Evolutionary conservation across 345 rosid genomes (phyloP).

Genomic region (Hevea brasiliensis): DNA sequence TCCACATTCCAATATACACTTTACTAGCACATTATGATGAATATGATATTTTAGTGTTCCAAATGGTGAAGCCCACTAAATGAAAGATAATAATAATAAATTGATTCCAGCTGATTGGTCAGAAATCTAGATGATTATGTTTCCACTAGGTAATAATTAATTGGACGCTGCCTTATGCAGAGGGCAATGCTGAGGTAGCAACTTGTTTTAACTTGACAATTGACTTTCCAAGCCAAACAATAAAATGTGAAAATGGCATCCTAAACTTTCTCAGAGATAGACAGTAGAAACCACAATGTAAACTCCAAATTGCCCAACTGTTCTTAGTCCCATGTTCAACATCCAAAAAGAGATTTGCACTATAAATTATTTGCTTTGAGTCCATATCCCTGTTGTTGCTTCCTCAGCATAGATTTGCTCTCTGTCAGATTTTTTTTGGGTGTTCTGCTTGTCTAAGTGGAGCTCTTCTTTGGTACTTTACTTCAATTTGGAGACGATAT

Average conservation of each 20-base stretch:
- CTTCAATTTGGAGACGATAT: background rate
- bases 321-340: background rate
- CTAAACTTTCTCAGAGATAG: background rate
- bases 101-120: background rate
- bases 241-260: background rate
- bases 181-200: background rate
- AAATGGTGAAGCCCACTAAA: background rate
- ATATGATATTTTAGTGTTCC: background rate
- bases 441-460: background rate
- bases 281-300: background rate
- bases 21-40: conserved; percentile 1
- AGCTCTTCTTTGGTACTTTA: background rate
- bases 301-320: background rate
- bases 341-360: background rate
- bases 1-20: background rate
- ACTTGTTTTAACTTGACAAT: background rate
- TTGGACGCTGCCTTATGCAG: background rate
- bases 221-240: background rate
- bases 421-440: background rate
- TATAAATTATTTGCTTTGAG: background rate
- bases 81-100: background rate
- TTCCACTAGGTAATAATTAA: background rate
- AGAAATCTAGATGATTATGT: background rate
- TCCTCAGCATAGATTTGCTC: background rate
- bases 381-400: background rate